Evolutionary conservation across 331 rosid species (phyloP).

Genomic region (Prunus yedoensis): DNA sequence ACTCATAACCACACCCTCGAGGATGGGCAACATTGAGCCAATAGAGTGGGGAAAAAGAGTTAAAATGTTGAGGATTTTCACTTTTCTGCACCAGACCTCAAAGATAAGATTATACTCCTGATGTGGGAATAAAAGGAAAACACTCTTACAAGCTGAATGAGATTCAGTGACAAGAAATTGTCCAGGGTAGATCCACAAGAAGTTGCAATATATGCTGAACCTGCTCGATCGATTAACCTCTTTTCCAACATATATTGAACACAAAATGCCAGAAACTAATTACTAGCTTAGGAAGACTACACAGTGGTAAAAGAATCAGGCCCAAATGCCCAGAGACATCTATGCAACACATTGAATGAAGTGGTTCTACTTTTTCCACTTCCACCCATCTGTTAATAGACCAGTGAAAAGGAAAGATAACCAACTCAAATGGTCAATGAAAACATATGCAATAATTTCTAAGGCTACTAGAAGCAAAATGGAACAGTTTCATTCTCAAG

Average conservation of each 20-base stretch:
- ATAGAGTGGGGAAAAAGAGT: neutral
- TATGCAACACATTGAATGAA: neutral
- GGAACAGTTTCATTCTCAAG: neutral
- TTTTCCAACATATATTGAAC: neutral
- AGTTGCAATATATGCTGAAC: conserved; percentile 35
- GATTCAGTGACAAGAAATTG: conserved; percentile 22
- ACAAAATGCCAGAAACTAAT: neutral
- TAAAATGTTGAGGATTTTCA: neutral
- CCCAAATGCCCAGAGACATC: conserved; percentile 23
- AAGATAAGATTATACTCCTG: neutral
- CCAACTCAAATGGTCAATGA: conserved; percentile 13
- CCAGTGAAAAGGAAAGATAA: conserved; percentile 18
- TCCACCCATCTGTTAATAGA: conserved; percentile 17
- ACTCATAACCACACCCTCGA: neutral
- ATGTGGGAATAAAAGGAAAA: conserved; percentile 7
- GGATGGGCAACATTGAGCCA: neutral
- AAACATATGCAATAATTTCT: neutral
- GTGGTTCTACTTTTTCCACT: conserved; percentile 11
- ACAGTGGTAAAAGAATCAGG: neutral
- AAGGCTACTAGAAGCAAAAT: neutral
- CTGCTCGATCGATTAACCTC: conserved; percentile 13
- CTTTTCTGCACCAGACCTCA: neutral
- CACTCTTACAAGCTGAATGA: conserved; percentile 14
- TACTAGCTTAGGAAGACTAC: neutral
- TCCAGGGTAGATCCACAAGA: conserved; percentile 18